phyloP scores from a whole-genome alignment of 148 eudicot genomes.

The Rhododendron ferrugineum region DNA sequence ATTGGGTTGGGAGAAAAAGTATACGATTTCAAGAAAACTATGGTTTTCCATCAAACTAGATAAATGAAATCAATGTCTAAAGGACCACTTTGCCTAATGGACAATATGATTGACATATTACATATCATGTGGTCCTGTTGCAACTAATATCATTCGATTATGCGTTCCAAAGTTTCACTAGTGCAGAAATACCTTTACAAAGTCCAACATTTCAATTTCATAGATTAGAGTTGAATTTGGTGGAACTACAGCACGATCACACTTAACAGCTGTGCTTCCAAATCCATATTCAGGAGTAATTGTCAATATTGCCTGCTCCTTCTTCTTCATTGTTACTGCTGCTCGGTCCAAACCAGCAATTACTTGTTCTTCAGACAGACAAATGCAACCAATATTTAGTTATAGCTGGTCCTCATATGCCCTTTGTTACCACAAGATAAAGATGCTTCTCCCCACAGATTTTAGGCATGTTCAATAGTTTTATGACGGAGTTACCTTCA shows the following conservation, averaged over 20 bases:
- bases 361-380: slow-evolving; percentile 45
- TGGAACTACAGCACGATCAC: slow-evolving; percentile 43
- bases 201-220: slow-evolving; percentile 62
- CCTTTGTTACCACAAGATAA: not conserved
- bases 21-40: not conserved
- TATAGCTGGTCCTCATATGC: not conserved
- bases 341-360: slow-evolving; percentile 60
- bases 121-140: not conserved
- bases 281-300: slow-evolving; percentile 53
- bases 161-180: not conserved
- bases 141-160: not conserved
- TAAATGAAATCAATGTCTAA: slow-evolving; percentile 4
- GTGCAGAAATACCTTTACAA: slow-evolving; percentile 34
- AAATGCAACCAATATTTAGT: not conserved
- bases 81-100: not conserved
- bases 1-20: not conserved
- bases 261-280: slow-evolving; percentile 39
- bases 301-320: slow-evolving; percentile 48
- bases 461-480: not conserved
- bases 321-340: slow-evolving; percentile 54
- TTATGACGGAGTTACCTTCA: slow-evolving; percentile 41
- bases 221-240: slow-evolving; percentile 44
- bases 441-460: not conserved
- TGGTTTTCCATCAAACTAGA: not conserved
- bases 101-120: not conserved